phyloP scores from a whole-genome alignment of 768 basidiomycete species.

The Podaxis carcinomalis region DNA sequence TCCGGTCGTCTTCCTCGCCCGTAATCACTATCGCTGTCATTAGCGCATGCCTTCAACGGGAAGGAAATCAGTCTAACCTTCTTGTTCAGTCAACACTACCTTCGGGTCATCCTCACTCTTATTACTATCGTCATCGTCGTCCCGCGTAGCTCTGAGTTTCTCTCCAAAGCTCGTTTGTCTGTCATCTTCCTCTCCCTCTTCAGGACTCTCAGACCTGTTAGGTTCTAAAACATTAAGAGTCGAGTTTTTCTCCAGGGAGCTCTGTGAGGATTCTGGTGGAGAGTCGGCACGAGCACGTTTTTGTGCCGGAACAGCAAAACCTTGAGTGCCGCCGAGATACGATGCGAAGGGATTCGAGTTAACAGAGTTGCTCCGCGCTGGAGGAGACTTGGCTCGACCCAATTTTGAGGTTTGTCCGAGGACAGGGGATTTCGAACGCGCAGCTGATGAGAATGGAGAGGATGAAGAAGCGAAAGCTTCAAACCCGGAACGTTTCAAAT shows the following conservation, averaged over 20 bases:
- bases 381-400: conserved; percentile 52
- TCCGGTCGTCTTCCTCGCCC: conserved; percentile 81
- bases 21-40: conserved; percentile 48
- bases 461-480: conserved; percentile 27
- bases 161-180: conserved; percentile 52
- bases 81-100: conserved; percentile 60
- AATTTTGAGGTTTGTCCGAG: conserved; percentile 38
- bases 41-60: conserved; percentile 1
- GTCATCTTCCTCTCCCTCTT: conserved; percentile 45
- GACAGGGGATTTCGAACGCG: conserved; percentile 52
- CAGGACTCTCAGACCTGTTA: conserved; percentile 34
- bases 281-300: conserved; percentile 55
- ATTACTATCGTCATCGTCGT: conserved; percentile 49
- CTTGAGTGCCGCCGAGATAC: conserved; percentile 50
- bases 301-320: conserved; percentile 44
- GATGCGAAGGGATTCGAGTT: conserved; percentile 55
- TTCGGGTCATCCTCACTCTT: conserved; percentile 47
- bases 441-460: conserved; percentile 26
- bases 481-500: conserved; percentile 29
- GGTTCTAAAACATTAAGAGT: conserved; percentile 2
- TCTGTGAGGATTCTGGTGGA: conserved; percentile 39
- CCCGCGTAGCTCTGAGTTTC: conserved; percentile 58
- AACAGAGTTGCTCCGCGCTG: conserved; percentile 36
- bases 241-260: conserved; percentile 38
- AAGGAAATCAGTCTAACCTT: conserved; percentile 39